Percentiles rank a stretch among this genome's conserved stretches.
Evolutionary conservation across 768 basidiomycete genomes (phyloP).

Genomic region (Pisolithus marmoratus): DNA sequence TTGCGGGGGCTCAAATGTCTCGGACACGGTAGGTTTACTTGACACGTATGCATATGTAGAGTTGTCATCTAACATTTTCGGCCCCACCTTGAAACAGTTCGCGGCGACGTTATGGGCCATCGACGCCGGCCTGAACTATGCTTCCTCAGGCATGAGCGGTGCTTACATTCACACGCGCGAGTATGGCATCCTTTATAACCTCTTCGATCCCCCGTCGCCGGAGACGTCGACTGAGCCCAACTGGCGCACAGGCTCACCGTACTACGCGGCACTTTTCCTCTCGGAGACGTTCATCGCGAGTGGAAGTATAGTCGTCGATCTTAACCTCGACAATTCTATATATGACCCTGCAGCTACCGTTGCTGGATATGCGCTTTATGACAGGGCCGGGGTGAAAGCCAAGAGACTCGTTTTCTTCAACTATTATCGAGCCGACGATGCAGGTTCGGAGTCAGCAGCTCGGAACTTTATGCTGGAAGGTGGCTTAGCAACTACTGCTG

Average conservation of each 20-base stretch:
- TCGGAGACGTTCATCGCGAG: conserved; percentile 23
- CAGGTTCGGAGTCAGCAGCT: not conserved
- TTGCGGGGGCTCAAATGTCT: conserved; percentile 34
- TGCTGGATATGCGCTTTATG: conserved; percentile 30
- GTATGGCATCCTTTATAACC: conserved; percentile 31
- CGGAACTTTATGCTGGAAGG: conserved; percentile 18
- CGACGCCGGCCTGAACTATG: conserved; percentile 31
- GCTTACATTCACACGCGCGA: conserved; percentile 34
- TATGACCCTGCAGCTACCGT: conserved; percentile 19
- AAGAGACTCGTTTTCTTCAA: conserved; percentile 30
- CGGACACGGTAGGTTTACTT: conserved; percentile 21
- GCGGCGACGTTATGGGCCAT: conserved; percentile 32
- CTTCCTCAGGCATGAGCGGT: conserved; percentile 25
- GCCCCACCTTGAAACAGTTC: conserved; percentile 18
- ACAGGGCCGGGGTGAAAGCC: conserved; percentile 10
- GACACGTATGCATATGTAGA: not conserved
- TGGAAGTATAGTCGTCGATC: conserved; percentile 29
- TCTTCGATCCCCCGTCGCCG: conserved; percentile 33
- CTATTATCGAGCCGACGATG: conserved; percentile 13
- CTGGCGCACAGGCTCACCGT: conserved; percentile 31
- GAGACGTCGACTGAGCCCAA: conserved; percentile 18
- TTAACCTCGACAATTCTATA: conserved; percentile 29
- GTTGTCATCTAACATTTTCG: not conserved
- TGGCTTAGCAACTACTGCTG: conserved; percentile 13
- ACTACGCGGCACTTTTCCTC: conserved; percentile 32